These are phyloP conservation scores for Thelephora ganbajun DNA, from an alignment of 768 basidiomycete species.

Conservation along the genomic window DNA sequence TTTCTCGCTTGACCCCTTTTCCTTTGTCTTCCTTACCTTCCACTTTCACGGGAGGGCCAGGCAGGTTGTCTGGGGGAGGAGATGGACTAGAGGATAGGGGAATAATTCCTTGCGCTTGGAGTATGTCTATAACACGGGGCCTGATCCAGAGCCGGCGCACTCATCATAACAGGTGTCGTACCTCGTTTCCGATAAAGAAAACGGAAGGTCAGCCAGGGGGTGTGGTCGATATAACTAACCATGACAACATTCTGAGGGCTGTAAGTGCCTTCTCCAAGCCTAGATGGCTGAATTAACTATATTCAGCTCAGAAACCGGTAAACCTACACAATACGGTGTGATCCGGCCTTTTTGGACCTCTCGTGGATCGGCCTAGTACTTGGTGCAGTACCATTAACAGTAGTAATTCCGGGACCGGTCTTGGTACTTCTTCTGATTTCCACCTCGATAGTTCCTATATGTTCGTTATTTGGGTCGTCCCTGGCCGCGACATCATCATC, in stretches of 20 bases:
- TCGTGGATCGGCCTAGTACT: neutral
- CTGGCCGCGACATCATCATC: neutral
- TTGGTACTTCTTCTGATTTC: constrained; percentile 4
- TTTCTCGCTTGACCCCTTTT: neutral
- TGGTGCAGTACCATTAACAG: neutral
- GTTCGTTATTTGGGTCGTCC: neutral
- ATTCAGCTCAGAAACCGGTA: neutral
- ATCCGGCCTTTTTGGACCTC: constrained; percentile 1
- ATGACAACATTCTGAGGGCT: neutral
- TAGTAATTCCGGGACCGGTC: neutral
- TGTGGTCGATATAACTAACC: constrained; percentile 5
- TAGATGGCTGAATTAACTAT: neutral
- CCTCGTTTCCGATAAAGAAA: constrained; percentile 8
- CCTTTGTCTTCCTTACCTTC: no score
- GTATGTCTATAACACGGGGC: neutral
- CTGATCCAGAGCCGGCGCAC: neutral
- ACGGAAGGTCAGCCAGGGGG: constrained; percentile 6
- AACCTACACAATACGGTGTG: constrained; percentile 4
- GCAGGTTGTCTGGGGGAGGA: neutral
- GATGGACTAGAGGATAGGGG: neutral
- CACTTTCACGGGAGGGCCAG: no score
- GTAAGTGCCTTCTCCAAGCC: neutral
- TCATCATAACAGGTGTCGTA: neutral
- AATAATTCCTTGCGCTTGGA: constrained; percentile 4
- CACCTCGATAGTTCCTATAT: constrained; percentile 7